Conservation (phyloP, 2,329 filamentous ascomycete genomes). For the Cyclaneusma minus region DNA sequence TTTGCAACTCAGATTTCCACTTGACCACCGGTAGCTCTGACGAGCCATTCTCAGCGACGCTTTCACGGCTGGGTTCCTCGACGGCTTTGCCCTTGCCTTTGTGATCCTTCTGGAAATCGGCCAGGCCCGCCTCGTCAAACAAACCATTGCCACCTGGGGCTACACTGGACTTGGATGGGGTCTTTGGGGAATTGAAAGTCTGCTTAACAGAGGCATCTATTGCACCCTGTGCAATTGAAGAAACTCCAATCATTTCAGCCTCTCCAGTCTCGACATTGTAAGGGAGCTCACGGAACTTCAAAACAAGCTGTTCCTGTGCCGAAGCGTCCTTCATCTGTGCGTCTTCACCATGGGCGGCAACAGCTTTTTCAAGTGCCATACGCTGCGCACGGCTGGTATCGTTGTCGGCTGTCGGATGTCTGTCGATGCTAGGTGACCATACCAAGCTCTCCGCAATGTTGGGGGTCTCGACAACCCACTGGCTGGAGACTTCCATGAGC, state of each 20-base stretch:
- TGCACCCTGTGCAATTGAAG: conserved; percentile 76
- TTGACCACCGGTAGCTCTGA: too few species aligned
- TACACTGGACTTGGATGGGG: conserved; percentile 5
- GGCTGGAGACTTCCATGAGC: too few species aligned
- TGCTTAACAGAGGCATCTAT: conserved; percentile 54
- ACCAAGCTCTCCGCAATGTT: too few species aligned
- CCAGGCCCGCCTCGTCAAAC: conserved; percentile 16
- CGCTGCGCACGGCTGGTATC: too few species aligned
- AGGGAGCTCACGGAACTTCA: conserved; percentile 69
- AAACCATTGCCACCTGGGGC: conserved; percentile 15
- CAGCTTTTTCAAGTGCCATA: too few species aligned
- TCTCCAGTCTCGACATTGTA: conserved; percentile 89
- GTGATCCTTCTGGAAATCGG: too few species aligned
- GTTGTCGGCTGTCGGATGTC: too few species aligned
- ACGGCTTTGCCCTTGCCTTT: conserved; percentile 22
- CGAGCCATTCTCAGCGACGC: conserved; percentile 25
- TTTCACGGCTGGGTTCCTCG: conserved; percentile 15
- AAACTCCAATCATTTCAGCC: conserved; percentile 94
- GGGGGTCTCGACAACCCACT: too few species aligned
- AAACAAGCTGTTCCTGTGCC: conserved; percentile 31
- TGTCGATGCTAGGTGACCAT: too few species aligned
- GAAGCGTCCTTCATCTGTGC: conserved; percentile 57
- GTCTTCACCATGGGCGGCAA: conserved; percentile 47
- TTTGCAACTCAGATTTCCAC: too few species aligned
- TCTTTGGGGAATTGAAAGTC: conserved; percentile 11